Evolutionary conservation across 2,329 filamentous ascomycete species (phyloP).

Genomic region (Exophiala sideris): DNA sequence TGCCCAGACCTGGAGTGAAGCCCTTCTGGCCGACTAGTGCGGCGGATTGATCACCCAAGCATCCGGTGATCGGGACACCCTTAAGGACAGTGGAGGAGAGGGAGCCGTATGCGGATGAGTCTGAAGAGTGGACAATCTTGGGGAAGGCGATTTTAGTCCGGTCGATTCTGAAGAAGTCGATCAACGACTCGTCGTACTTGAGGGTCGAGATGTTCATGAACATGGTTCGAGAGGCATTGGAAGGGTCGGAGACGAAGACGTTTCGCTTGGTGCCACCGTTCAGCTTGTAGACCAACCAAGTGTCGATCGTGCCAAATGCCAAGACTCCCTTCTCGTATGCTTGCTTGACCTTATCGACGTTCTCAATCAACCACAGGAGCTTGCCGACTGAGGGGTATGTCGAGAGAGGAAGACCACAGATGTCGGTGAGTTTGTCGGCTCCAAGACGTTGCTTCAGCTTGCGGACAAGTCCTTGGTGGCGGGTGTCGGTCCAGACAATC

Average conservation of each 20-base stretch:
- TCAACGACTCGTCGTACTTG: constrained; percentile 72
- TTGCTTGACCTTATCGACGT: constrained; percentile 64
- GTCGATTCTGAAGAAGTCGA: constrained; percentile 77
- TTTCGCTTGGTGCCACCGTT: constrained; percentile 64
- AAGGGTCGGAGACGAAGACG: constrained; percentile 77
- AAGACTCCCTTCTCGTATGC: constrained; percentile 74
- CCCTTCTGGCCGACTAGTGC: constrained; percentile 83
- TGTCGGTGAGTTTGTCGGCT: constrained; percentile 64
- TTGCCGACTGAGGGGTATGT: constrained; percentile 88
- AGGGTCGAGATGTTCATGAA: constrained; percentile 85
- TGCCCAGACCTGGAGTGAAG: constrained; percentile 76
- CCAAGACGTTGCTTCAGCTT: constrained; percentile 67
- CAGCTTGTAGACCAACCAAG: constrained; percentile 81
- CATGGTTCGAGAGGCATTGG: constrained; percentile 88
- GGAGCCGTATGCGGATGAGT: constrained; percentile 67
- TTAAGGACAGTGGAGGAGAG: constrained; percentile 64
- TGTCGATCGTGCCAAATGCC: constrained; percentile 82
- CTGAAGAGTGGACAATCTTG: constrained; percentile 78
- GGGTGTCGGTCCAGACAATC: constrained; percentile 86
- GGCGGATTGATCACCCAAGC: constrained; percentile 80
- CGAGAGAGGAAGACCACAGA: constrained; percentile 78
- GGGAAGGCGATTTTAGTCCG: constrained; percentile 69
- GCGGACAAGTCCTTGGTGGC: constrained; percentile 71
- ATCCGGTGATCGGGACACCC: constrained; percentile 74
- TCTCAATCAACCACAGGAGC: constrained; percentile 74